Evolutionary conservation across 73 alveolate genomes (phyloP).

Genomic region (Stentor coeruleus): DNA sequence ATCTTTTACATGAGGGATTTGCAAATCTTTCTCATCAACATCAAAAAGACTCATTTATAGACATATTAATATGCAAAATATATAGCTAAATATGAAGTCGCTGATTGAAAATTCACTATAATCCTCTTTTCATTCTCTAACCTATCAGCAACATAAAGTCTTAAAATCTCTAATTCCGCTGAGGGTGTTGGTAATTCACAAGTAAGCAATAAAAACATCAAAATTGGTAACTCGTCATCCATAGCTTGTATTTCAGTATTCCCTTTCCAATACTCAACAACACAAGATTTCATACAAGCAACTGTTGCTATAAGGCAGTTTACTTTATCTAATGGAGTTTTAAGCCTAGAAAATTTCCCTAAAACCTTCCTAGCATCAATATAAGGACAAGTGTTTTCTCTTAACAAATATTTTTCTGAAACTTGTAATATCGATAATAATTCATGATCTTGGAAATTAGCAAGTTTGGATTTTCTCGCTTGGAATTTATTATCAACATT

Average conservation of each 20-base stretch:
- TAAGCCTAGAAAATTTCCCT: background rate
- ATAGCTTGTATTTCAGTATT: background rate
- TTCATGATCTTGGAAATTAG: background rate
- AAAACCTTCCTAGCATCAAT: constrained; percentile 3
- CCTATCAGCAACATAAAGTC: background rate
- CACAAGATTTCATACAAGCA: constrained; percentile 23
- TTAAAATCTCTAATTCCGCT: background rate
- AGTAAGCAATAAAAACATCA: background rate
- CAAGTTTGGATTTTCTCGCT: constrained; percentile 30
- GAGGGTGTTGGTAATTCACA: background rate
- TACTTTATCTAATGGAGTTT: constrained; percentile 1
- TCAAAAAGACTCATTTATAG: too few relatives aligned
- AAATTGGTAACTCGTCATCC: constrained; percentile 23
- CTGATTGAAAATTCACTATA: background rate
- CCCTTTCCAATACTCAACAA: constrained; percentile 26
- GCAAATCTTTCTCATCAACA: too few relatives aligned
- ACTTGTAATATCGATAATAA: background rate
- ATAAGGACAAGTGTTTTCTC: constrained; percentile 9
- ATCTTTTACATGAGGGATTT: too few relatives aligned
- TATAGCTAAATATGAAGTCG: background rate
- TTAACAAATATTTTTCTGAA: background rate
- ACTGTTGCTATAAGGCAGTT: background rate
- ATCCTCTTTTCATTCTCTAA: constrained; percentile 18
- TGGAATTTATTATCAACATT: constrained; percentile 40
- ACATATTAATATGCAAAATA: too few relatives aligned